Conservation (phyloP, 2,329 filamentous ascomycete genomes). For the Drechslerella dactyloides region DNA sequence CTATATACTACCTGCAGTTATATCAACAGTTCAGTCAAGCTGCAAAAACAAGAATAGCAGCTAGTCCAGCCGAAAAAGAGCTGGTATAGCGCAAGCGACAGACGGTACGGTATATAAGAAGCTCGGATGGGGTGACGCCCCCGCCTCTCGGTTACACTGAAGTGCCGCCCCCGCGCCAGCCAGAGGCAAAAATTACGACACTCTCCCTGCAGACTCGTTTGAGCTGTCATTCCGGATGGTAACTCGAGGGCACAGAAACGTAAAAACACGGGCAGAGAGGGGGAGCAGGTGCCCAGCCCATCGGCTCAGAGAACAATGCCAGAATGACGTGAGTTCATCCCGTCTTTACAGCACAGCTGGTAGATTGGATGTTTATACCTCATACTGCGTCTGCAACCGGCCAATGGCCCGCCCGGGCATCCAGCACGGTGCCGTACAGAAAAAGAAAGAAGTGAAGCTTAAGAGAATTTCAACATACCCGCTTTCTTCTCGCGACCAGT, state of each 20-base stretch:
- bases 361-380: constrained; percentile 25
- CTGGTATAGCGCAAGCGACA: not conserved
- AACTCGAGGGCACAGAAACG: constrained; percentile 18
- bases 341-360: constrained; percentile 14
- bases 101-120: constrained; percentile 7
- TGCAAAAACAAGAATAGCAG: not conserved
- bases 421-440: not conserved
- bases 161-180: constrained; percentile 30
- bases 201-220: constrained; percentile 17
- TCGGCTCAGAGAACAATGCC: not conserved
- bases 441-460: constrained; percentile 11
- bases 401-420: not conserved
- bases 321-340: not conserved
- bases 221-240: constrained; percentile 43
- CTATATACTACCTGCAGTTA: not conserved
- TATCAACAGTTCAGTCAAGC: not conserved
- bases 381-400: constrained; percentile 15
- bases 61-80: not conserved
- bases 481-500: constrained; percentile 29
- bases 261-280: constrained; percentile 8
- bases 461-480: constrained; percentile 43
- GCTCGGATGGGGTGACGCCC: constrained; percentile 14
- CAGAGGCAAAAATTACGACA: constrained; percentile 46
- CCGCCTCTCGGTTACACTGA: constrained; percentile 40
- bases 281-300: constrained; percentile 8